Percentiles rank a stretch among this genome's conserved stretches.
Evolutionary conservation across 2,329 filamentous ascomycete genomes (phyloP).

Genomic region (Metarhizium sp.): DNA sequence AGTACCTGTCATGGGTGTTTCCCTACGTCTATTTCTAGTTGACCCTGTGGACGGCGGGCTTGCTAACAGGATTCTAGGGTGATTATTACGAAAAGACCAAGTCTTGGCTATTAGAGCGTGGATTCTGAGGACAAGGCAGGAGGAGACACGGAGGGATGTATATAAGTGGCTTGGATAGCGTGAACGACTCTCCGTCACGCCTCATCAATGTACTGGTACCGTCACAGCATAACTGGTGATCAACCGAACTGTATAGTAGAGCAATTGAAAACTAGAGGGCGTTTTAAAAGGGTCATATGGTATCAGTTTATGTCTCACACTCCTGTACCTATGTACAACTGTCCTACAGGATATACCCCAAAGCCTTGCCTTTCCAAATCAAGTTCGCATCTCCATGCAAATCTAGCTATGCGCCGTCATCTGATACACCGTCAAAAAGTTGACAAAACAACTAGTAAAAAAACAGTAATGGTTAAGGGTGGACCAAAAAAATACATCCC

Average conservation of each 20-base stretch:
- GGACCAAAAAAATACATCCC: neutral
- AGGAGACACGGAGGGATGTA: neutral
- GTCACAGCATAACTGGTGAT: constrained; percentile 4
- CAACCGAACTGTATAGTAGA: constrained; percentile 10
- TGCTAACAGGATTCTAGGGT: constrained; percentile 17
- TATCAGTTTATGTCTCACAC: constrained; percentile 15
- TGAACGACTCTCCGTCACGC: neutral
- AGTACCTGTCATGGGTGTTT: neutral
- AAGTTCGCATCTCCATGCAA: constrained; percentile 10
- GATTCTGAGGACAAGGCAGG: constrained; percentile 19
- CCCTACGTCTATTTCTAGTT: neutral
- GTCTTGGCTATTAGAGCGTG: constrained; percentile 23
- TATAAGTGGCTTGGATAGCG: neutral
- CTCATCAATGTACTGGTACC: constrained; percentile 4
- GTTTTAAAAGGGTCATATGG: constrained; percentile 7
- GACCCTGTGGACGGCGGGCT: neutral
- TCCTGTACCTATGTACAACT: constrained; percentile 16
- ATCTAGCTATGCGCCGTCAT: constrained; percentile 14
- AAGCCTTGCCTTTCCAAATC: constrained; percentile 8
- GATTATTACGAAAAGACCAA: constrained; percentile 19
- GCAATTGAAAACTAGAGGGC: constrained; percentile 3
- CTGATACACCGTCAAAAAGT: constrained; percentile 5
- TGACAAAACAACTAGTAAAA: neutral
- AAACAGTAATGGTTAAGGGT: neutral
- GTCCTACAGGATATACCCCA: constrained; percentile 3